Percentiles rank a stretch among this genome's conserved stretches.
phyloP scores from a whole-genome alignment of 257 asterid species.

The Asclepias syriaca region DNA sequence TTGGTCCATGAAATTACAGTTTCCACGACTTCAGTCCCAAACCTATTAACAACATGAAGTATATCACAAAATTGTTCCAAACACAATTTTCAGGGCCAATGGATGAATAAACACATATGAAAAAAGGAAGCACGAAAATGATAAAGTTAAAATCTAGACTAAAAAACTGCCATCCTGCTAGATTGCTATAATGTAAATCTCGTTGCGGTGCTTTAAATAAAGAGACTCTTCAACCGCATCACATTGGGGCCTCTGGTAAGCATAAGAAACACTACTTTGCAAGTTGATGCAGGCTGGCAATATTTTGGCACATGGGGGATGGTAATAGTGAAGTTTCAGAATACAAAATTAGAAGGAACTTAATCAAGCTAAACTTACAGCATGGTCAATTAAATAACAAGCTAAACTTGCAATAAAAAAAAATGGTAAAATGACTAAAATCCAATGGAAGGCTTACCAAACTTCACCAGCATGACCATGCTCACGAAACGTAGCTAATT shows the following conservation, averaged over 20 bases:
- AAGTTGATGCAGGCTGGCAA: neutral
- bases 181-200: neutral
- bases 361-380: neutral
- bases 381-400: neutral
- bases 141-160: neutral
- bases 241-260: neutral
- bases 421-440: neutral
- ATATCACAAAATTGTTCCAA: neutral
- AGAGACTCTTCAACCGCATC: neutral
- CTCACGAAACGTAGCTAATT: constrained; percentile 75
- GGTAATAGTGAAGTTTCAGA: neutral
- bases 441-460: constrained; percentile 50
- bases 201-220: neutral
- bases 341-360: neutral
- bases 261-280: neutral
- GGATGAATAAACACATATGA: neutral
- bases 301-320: neutral
- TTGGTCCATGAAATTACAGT: constrained; percentile 82
- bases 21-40: constrained; percentile 95
- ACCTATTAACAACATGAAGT: constrained; percentile 43
- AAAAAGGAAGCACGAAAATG: neutral
- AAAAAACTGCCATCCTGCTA: neutral
- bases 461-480: constrained; percentile 97
- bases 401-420: too few relatives aligned
- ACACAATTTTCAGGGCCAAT: neutral